A percentile compares a stretch with the other conserved stretches of the same genome.
Conservation (phyloP, 179 eudicot genomes). For the Actinidia arguta region DNA sequence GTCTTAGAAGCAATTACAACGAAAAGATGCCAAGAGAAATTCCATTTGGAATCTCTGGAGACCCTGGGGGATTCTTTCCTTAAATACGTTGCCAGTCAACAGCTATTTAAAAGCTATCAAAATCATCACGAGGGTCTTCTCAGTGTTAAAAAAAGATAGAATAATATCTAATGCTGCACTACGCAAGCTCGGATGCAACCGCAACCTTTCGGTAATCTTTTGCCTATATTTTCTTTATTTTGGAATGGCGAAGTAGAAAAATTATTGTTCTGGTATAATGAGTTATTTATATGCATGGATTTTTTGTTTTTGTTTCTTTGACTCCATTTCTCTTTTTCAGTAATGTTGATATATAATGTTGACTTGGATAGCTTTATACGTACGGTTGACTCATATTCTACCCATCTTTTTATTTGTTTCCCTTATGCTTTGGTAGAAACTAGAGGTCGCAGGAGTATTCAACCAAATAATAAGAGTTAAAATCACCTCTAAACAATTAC, state of each 20-base stretch:
- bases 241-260: background rate
- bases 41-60: conserved; percentile 95
- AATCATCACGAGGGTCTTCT: conserved; percentile 89
- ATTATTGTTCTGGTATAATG: background rate
- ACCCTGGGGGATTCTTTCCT: conserved; percentile 95
- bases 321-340: background rate
- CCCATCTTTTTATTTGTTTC: background rate
- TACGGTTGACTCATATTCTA: background rate
- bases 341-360: background rate
- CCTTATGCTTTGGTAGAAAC: too few relatives aligned
- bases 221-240: background rate
- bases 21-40: conserved; percentile 78
- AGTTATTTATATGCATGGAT: background rate
- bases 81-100: conserved; percentile 86
- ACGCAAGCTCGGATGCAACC: conserved; percentile 78
- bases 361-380: background rate
- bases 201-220: conserved; percentile 76
- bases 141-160: conserved; percentile 52
- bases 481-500: too few relatives aligned
- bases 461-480: too few relatives aligned
- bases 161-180: conserved; percentile 75
- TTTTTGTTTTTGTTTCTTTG: background rate
- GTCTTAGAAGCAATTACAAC: conserved; percentile 94
- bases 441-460: too few relatives aligned
- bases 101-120: conserved; percentile 63